Percentiles rank a stretch among this genome's conserved stretches.
These are phyloP conservation scores for Trichosporon asahii DNA, from an alignment of 1,284 basidiomycete species.

Conservation along the genomic window DNA sequence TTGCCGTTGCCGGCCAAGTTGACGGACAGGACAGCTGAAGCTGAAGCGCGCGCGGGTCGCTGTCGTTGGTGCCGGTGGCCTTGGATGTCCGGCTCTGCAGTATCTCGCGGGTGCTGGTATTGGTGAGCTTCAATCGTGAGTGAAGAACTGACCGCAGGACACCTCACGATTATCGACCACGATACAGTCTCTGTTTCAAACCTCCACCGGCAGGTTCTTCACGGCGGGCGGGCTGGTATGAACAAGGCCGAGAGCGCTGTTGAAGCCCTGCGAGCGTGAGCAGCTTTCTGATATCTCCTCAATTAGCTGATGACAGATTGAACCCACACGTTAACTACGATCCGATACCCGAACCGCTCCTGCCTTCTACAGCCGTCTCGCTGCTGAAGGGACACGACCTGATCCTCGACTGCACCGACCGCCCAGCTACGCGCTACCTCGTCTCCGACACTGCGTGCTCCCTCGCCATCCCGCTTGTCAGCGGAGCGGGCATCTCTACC, in stretches of 20 bases:
- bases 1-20: not conserved
- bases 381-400: constrained; percentile 68
- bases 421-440: constrained; percentile 85
- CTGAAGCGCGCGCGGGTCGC: constrained; percentile 71
- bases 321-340: constrained; percentile 65
- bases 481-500: constrained; percentile 85
- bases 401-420: constrained; percentile 94
- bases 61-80: constrained; percentile 90
- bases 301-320: constrained; percentile 55
- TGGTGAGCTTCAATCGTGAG: constrained; percentile 57
- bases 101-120: constrained; percentile 90
- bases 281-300: not conserved
- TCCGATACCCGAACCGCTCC: constrained; percentile 58
- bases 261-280: constrained; percentile 62
- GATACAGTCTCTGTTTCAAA: constrained; percentile 89
- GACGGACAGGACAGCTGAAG: constrained; percentile 69
- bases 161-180: constrained; percentile 82
- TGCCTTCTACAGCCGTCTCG: constrained; percentile 60
- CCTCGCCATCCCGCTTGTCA: constrained; percentile 74
- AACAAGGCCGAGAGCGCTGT: constrained; percentile 80
- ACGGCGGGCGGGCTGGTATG: constrained; percentile 77
- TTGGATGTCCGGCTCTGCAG: constrained; percentile 92
- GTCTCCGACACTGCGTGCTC: constrained; percentile 84
- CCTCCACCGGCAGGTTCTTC: constrained; percentile 88
- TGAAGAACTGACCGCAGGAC: constrained; percentile 21